A percentile compares a stretch with the other conserved stretches of the same genome.
These are phyloP conservation scores for Gnomoniopsis sp. DNA, from an alignment of 2,329 filamentous ascomycete genomes.

Conservation along the genomic window DNA sequence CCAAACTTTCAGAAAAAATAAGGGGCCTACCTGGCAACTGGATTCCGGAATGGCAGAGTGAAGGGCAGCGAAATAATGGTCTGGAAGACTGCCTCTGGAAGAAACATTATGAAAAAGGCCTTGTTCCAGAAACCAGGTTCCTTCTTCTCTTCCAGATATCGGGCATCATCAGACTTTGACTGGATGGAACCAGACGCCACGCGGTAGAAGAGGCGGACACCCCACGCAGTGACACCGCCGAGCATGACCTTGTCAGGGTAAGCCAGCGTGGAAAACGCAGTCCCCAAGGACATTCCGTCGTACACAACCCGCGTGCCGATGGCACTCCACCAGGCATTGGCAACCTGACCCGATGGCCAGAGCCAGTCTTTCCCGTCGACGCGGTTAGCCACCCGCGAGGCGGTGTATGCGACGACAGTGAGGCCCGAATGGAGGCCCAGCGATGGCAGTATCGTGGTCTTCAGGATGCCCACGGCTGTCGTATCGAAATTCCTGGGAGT, in stretches of 20 bases:
- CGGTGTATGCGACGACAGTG: slow-evolving; percentile 47
- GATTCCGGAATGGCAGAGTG: slow-evolving; percentile 50
- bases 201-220: slow-evolving; percentile 52
- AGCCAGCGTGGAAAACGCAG: slow-evolving; percentile 44
- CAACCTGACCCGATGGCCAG: slow-evolving; percentile 52
- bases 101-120: slow-evolving; percentile 49
- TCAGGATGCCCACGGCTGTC: slow-evolving; percentile 44
- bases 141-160: slow-evolving; percentile 50
- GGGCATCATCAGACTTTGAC: slow-evolving; percentile 52
- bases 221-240: slow-evolving; percentile 55
- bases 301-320: slow-evolving; percentile 47
- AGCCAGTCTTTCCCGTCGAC: slow-evolving; percentile 59
- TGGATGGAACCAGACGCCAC: slow-evolving; percentile 44
- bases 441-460: slow-evolving; percentile 51
- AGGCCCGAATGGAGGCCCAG: slow-evolving; percentile 51
- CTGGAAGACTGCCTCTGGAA: slow-evolving; percentile 56
- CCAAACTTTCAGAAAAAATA: slow-evolving; percentile 25
- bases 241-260: slow-evolving; percentile 55
- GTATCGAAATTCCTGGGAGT: slow-evolving; percentile 11
- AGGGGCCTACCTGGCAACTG: slow-evolving; percentile 30
- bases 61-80: slow-evolving; percentile 56
- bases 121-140: slow-evolving; percentile 54
- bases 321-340: slow-evolving; percentile 59
- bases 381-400: slow-evolving; percentile 48
- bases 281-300: slow-evolving; percentile 40